These are phyloP conservation scores for Ceratopteris richardii DNA, from an alignment of 75 land plant species.

Conservation along the genomic window DNA sequence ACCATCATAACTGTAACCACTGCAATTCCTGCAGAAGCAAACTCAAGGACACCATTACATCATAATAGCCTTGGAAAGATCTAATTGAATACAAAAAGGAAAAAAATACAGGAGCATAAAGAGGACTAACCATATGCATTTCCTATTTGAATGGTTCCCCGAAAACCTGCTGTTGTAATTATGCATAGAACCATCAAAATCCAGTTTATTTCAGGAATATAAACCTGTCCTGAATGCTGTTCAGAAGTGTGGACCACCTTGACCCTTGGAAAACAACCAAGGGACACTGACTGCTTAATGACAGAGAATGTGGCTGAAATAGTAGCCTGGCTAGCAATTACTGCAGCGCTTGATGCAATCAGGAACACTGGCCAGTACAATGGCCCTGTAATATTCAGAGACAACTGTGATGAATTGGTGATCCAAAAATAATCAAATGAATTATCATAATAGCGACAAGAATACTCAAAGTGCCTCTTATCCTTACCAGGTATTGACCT, in stretches of 20 bases:
- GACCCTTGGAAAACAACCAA: slow-evolving; percentile 22
- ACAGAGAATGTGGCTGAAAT: slow-evolving; percentile 22
- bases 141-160: slow-evolving; percentile 12
- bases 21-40: slow-evolving; percentile 62
- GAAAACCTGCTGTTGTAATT: slow-evolving; percentile 7
- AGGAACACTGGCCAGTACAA: slow-evolving; percentile 22
- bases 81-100: no score
- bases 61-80: no score
- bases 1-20: slow-evolving; percentile 75
- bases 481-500: slow-evolving; percentile 39
- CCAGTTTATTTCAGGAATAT: slow-evolving; percentile 19
- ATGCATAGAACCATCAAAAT: slow-evolving; percentile 18
- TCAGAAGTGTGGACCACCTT: slow-evolving; percentile 20
- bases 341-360: slow-evolving; percentile 15
- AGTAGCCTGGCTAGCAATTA: slow-evolving; percentile 24
- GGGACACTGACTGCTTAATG: slow-evolving; percentile 10
- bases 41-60: no score
- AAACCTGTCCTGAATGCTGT: slow-evolving; percentile 11
- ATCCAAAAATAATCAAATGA: no score
- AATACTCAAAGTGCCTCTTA: not conserved
- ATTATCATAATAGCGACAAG: no score
- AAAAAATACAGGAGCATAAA: not conserved
- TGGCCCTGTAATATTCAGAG: no score
- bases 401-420: no score
- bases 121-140: slow-evolving; percentile 23